Evolutionary conservation across 345 rosid genomes (phyloP), one percentile per base, ranked within the genome.

Genomic region (Eucalyptus coolabah): DNA sequence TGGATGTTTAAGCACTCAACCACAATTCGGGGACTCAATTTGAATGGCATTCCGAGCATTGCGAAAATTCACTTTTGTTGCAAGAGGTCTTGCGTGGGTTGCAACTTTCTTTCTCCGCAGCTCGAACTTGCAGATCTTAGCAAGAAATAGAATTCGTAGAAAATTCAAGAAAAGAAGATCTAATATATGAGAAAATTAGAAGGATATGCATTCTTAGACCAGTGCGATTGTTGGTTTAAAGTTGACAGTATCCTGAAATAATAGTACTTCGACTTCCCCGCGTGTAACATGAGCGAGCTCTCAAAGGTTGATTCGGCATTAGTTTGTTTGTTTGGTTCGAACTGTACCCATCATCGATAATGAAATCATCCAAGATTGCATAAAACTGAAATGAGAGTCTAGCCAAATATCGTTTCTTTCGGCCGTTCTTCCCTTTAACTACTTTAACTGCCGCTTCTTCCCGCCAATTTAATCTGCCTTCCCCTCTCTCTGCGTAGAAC

Each of bases 401-500:
- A 37, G 15, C 45, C 45, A 37, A 77, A 21, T 77, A 21, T 18
- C 47, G 47, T 77, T 37, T 77, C 28, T 77, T 37, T 77, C 47
- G 45, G 83, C 47, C 30, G 24, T 12, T 40, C 47, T 40, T 12
- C 47, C 8, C 47, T 13, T 21, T 23, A 77, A 77, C 85, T 42
- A 77, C 85, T 77, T 77, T 77, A 72, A 88, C 89, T 47, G 51
- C 53, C 89, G 63, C 32, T 32, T 89, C 67, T 89, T 24, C 88
- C 54, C 88, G 83, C 86, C 86, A 88, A 54, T 86, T 83, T 50
- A 80, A 88, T 89, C 10, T 16, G 86, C 45, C 13, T n/a, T 91
- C 93, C 91, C 93, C 86, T 50, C 49, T 50, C 26, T 65, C 63
- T 34, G 82, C 45, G 82, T 19, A 72, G 44, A 72, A 19, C 82